Conservation (phyloP, 2,329 filamentous ascomycete genomes). For the Penicillium crustosum region DNA sequence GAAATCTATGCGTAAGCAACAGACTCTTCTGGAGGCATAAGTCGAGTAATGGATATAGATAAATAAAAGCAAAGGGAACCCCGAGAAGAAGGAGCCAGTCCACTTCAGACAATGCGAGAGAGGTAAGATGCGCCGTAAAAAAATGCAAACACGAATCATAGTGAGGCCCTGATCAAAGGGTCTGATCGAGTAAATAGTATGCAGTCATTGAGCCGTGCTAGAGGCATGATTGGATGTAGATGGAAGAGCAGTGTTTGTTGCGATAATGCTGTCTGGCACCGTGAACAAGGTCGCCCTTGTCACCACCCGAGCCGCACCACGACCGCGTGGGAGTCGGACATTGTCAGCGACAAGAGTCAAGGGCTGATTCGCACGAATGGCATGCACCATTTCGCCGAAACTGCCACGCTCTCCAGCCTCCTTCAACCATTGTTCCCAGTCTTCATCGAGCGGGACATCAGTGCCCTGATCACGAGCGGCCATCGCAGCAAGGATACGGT, state of each 20-base stretch:
- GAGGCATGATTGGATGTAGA: slow-evolving; percentile 26
- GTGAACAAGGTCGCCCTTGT: slow-evolving; percentile 21
- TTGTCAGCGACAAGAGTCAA: slow-evolving; percentile 31
- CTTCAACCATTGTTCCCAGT: slow-evolving; percentile 60
- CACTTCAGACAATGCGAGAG: slow-evolving; percentile 12
- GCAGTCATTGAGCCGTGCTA: slow-evolving; percentile 28
- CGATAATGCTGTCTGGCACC: slow-evolving; percentile 22
- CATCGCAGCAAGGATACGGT: slow-evolving; percentile 53
- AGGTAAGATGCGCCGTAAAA: slow-evolving; percentile 12
- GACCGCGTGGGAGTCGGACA: slow-evolving; percentile 20
- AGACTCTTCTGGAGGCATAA: not conserved
- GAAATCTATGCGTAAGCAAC: slow-evolving; percentile 7
- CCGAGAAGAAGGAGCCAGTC: slow-evolving; percentile 19
- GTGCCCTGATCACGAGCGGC: slow-evolving; percentile 53
- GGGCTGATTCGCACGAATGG: slow-evolving; percentile 40
- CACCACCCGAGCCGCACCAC: slow-evolving; percentile 19
- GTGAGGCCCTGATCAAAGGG: not conserved
- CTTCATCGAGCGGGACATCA: slow-evolving; percentile 45
- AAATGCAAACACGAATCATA: slow-evolving; percentile 17
- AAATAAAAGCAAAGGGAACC: not conserved
- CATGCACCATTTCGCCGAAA: slow-evolving; percentile 43
- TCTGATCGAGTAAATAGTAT: not conserved
- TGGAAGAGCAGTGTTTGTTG: slow-evolving; percentile 22
- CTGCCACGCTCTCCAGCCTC: slow-evolving; percentile 54
- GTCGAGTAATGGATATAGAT: slow-evolving; percentile 3